phyloP scores from a whole-genome alignment of 1,284 basidiomycete genomes.

The Pascua sp. region DNA sequence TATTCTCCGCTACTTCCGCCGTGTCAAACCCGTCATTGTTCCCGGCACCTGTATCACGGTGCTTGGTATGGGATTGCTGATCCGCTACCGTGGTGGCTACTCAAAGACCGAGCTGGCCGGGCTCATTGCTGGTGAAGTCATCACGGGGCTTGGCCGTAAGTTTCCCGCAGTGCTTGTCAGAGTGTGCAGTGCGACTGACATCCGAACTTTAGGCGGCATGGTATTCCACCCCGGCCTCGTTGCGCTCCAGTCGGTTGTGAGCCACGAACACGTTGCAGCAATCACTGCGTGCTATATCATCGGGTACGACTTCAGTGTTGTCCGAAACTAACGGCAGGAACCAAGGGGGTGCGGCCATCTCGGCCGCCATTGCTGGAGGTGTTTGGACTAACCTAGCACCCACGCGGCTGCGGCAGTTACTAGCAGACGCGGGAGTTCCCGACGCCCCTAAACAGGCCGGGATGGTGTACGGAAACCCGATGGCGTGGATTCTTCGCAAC shows the following conservation, averaged over 20 bases:
- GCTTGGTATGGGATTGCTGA: constrained; percentile 46
- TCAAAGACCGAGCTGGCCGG: constrained; percentile 22
- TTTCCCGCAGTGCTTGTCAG: not conserved
- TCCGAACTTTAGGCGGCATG: constrained; percentile 23
- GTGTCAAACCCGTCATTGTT: constrained; percentile 49
- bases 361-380: constrained; percentile 45
- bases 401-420: constrained; percentile 33
- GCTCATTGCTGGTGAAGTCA: constrained; percentile 45
- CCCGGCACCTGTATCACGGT: constrained; percentile 31
- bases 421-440: not conserved
- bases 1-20: constrained; percentile 42
- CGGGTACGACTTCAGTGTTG: not conserved
- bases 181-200: not conserved
- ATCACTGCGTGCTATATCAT: constrained; percentile 46
- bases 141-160: constrained; percentile 38
- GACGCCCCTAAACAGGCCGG: constrained; percentile 1
- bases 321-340: constrained; percentile 3
- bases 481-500: constrained; percentile 33
- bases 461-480: constrained; percentile 36
- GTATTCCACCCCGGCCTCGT: constrained; percentile 47
- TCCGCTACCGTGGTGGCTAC: constrained; percentile 43
- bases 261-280: constrained; percentile 45
- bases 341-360: constrained; percentile 42
- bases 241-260: constrained; percentile 40
- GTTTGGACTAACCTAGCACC: constrained; percentile 38